A percentile compares a stretch with the other conserved stretches of the same genome.
These are phyloP conservation scores for Niebla homalea DNA, from an alignment of 495 filamentous ascomycete genomes.

Conservation along the genomic window DNA sequence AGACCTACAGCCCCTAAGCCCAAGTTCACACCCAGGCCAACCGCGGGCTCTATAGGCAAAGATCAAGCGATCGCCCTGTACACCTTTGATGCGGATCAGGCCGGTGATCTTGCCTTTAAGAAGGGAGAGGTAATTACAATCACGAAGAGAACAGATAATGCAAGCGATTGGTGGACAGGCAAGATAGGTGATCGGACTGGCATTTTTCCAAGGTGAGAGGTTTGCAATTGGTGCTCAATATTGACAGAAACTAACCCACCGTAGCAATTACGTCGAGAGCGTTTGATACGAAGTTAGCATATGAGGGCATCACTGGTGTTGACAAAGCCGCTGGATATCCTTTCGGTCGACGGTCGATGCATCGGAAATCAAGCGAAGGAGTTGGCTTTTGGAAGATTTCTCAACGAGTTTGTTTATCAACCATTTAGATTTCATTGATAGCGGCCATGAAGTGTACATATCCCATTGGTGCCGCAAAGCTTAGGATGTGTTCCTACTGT, in stretches of 20 bases:
- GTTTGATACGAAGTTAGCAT: neutral
- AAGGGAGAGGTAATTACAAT: slow-evolving; percentile 98
- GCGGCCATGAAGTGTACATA: too few relatives aligned
- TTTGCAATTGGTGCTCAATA: neutral
- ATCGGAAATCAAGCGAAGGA: neutral
- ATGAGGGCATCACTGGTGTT: neutral
- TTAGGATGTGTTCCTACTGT: too few relatives aligned
- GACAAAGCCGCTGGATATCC: neutral
- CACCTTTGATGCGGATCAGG: slow-evolving; percentile 87
- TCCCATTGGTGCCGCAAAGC: too few relatives aligned
- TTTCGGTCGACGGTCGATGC: too few relatives aligned
- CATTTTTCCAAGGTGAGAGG: slow-evolving; percentile 40
- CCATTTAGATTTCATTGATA: neutral
- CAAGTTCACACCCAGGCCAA: slow-evolving; percentile 46
- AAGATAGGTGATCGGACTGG: slow-evolving; percentile 49
- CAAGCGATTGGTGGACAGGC: slow-evolving; percentile 81
- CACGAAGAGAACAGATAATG: slow-evolving; percentile 84
- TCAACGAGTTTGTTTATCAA: neutral
- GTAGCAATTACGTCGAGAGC: slow-evolving; percentile 18
- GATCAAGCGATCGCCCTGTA: slow-evolving; percentile 85
- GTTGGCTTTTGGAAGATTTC: neutral
- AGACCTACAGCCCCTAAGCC: slow-evolving; percentile 83
- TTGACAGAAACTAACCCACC: neutral
- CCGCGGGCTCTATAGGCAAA: slow-evolving; percentile 51
- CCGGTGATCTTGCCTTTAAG: slow-evolving; percentile 87